Evolutionary conservation across 2,329 filamentous ascomycete genomes (phyloP), one percentile per base, ranked within the genome.

Genomic region (Furcasterigmium furcatum): DNA sequence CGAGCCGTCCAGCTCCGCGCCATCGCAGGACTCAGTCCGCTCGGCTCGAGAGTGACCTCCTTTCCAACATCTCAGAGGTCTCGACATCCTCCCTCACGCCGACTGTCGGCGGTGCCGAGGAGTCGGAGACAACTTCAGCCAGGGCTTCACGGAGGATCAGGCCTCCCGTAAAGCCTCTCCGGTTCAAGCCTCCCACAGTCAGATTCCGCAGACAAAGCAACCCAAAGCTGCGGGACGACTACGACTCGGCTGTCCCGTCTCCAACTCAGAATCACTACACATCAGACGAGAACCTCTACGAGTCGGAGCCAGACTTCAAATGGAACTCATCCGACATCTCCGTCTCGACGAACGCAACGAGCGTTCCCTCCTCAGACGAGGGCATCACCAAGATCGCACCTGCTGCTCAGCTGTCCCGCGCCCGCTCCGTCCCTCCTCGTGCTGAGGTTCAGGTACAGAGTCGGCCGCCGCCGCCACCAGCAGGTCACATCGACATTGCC

Each of bases 291-390:
- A 48, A 52, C 10, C 43, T 41, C 24, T 43, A 47, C 21, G 50
- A 52, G 34, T 52, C 50, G 5, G 50, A 52, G 10, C 45, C 34
- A 9, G 50, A 52, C 36, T 52, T 48, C 9, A 50, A 48, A 38
- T 52, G 41, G 41, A 52, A 45, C 41, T 52, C 47, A 22, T 44
- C 48, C 20, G 36, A 29, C 19, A 47, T 48, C n/a, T 38, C 43
- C 34, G 18, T 50, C 40, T 43, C 41, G 21, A 52, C 50, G 5
- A 43, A 40, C 41, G 50, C 50, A n/a, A 52, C 50, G n/a, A 52
- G 50, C 30, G 46, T 52, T 19, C 20, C 41, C 16, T 43, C 41
- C 7, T n/a, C n/a, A n/a, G 41, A 36, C n/a, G 41, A 43, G n/a
- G 41, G 30, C 30, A 43, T 30, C 8, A 43, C 41, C 14, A 43